Conservation (phyloP, 306 rosid species). For the Prunus mongolica region DNA sequence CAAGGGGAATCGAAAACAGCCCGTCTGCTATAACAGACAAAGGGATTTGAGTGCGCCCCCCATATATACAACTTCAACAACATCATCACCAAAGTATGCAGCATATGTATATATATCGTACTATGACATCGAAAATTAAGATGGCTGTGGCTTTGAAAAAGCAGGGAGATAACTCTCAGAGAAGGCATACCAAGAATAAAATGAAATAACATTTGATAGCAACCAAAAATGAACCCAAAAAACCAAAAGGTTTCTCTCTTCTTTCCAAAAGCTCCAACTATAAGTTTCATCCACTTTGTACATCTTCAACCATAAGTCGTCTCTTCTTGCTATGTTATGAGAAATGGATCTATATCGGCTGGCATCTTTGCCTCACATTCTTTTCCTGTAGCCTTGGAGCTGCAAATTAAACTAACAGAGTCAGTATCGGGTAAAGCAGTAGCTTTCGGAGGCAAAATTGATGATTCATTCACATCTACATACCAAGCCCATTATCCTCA, state of each 20-base stretch:
- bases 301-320: conserved; percentile 28
- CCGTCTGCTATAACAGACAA: conserved; percentile 35
- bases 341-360: conserved; percentile 40
- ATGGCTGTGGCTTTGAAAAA: conserved; percentile 31
- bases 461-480: conserved; percentile 24
- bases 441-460: conserved; percentile 2
- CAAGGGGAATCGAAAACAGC: neutral
- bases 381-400: conserved; percentile 69
- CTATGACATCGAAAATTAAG: conserved; percentile 22
- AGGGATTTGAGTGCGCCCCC: conserved; percentile 26
- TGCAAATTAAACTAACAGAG: conserved; percentile 37
- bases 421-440: neutral
- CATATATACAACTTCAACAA: conserved; percentile 50
- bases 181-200: conserved; percentile 19
- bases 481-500: conserved; percentile 80
- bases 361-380: conserved; percentile 50
- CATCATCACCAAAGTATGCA: conserved; percentile 28
- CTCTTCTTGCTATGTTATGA: conserved; percentile 24
- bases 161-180: conserved; percentile 25
- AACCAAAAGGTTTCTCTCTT: conserved; percentile 17
- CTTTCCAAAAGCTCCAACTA: conserved; percentile 45
- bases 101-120: conserved; percentile 13
- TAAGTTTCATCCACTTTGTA: conserved; percentile 21
- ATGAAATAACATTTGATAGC: conserved; percentile 19
- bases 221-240: conserved; percentile 33